Evolutionary conservation across 1,284 basidiomycete genomes (phyloP), one percentile per base, ranked within the genome.

Genomic region (Ceratobasidium sp.): DNA sequence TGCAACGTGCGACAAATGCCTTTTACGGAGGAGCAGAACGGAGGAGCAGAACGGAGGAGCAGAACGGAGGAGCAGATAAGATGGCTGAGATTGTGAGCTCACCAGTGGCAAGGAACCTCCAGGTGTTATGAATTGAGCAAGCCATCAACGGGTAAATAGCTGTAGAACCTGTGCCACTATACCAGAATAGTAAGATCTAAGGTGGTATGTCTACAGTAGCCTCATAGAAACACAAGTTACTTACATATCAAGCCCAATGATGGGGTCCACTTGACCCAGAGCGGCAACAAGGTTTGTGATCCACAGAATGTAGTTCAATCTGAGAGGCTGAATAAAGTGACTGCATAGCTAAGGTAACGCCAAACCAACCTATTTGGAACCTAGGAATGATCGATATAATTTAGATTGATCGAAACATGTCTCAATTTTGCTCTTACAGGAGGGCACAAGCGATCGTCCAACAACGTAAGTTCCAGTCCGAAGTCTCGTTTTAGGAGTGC

Each of bases 141-240:
- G 88, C 88, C 0, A 99, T 86, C 0, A 98, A 84, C 0, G 96
- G 91, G 78, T 98, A 99, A 76, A 99, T 96, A 0, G 90, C 93
- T 0, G 94, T 93, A 8, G 96, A 91, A 0, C 97, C 97, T 8
- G 95, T 97, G 19, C 97, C 97, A 51, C 96, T 97, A 24, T 2
- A 9, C 36, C 19, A 45, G 9, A 27, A 65, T 29, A 44, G 31
- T 50, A 71, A 51, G 9, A n/a, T 29, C 60, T 1, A 50, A 45
- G 36, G 36, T 41, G 36, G 36, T 11, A 5, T 41, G 36, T 11
- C 36, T 41, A 41, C 36, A 11, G 36, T 41, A 44, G 24, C 36
- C 11, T 17, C 33, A 9, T n/a, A 2, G 11, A 50, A 17, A 6
- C 29, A 6, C 29, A 5, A 36, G 15, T 44, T 6, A 22, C 85